A percentile compares a stretch with the other conserved stretches of the same genome.
Conservation (phyloP, 805 yeast species). For the Cyberlindnera mycetangii region DNA sequence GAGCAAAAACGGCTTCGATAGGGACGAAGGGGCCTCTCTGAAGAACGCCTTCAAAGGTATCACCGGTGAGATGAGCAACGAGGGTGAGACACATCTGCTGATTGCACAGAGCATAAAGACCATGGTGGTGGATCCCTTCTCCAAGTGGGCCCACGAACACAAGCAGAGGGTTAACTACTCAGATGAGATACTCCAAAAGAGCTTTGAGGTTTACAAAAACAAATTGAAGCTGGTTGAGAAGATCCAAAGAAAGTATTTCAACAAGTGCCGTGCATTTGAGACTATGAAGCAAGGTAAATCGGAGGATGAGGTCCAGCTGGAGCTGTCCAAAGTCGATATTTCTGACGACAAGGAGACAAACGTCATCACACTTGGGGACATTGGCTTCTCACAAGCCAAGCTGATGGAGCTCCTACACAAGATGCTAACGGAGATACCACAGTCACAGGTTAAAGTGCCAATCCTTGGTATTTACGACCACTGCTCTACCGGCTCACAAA, state of each 20-base stretch:
- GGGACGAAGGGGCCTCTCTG: conserved; percentile 65
- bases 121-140: conserved; percentile 66
- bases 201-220: conserved; percentile 50
- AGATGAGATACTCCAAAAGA: conserved; percentile 48
- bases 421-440: conserved; percentile 49
- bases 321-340: conserved; percentile 18
- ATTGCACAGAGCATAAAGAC: conserved; percentile 60
- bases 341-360: conserved; percentile 18
- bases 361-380: conserved; percentile 34
- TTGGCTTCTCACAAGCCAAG: conserved; percentile 36
- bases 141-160: conserved; percentile 74
- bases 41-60: conserved; percentile 60
- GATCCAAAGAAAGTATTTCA: conserved; percentile 66
- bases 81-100: conserved; percentile 56
- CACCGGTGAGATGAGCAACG: conserved; percentile 48
- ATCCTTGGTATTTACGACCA: conserved; percentile 66
- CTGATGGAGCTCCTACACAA: conserved; percentile 40
- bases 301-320: conserved; percentile 40
- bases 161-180: conserved; percentile 61
- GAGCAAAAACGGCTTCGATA: conserved; percentile 39
- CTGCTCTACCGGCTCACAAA: conserved; percentile 58
- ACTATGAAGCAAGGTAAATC: conserved; percentile 50
- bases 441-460: conserved; percentile 55
- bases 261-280: conserved; percentile 72
- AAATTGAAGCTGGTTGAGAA: conserved; percentile 47